Conservation (phyloP, 2,329 filamentous ascomycete genomes). For the Ophiostoma tasmaniense region DNA sequence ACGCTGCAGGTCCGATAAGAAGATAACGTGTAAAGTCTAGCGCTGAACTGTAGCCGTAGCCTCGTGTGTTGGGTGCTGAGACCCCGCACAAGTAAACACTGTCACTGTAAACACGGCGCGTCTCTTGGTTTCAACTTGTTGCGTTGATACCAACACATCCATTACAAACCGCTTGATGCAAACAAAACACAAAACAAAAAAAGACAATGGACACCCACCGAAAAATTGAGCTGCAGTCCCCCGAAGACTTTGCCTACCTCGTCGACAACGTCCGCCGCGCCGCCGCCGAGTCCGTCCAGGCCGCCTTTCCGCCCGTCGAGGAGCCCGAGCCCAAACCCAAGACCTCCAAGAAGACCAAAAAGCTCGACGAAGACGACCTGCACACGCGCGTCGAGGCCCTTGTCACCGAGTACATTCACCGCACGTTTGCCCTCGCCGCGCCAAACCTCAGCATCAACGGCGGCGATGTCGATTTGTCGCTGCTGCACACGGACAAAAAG, state of each 20-base stretch:
- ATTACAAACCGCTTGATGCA: no score
- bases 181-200: no score
- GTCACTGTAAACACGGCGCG: not conserved
- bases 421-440: slow-evolving; percentile 50
- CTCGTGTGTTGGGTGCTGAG: not conserved
- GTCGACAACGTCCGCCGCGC: slow-evolving; percentile 60
- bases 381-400: slow-evolving; percentile 50
- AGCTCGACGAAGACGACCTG: slow-evolving; percentile 42
- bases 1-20: not conserved
- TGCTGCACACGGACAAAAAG: slow-evolving; percentile 19
- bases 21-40: not conserved
- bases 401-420: slow-evolving; percentile 55
- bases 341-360: not conserved
- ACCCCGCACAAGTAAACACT: not conserved
- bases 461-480: slow-evolving; percentile 36
- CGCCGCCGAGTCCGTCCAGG: slow-evolving; percentile 57
- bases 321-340: slow-evolving; percentile 19
- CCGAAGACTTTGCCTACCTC: slow-evolving; percentile 63
- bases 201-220: slow-evolving; percentile 44
- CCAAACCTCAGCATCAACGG: slow-evolving; percentile 58
- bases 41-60: not conserved
- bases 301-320: slow-evolving; percentile 57
- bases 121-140: not conserved
- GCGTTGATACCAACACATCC: not conserved
- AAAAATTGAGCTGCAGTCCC: slow-evolving; percentile 72